Percentiles rank a stretch among this genome's conserved stretches.
These are phyloP conservation scores for Dimargaris xerosporica DNA, from an alignment of 192 early-diverging fungal species.

Conservation along the genomic window DNA sequence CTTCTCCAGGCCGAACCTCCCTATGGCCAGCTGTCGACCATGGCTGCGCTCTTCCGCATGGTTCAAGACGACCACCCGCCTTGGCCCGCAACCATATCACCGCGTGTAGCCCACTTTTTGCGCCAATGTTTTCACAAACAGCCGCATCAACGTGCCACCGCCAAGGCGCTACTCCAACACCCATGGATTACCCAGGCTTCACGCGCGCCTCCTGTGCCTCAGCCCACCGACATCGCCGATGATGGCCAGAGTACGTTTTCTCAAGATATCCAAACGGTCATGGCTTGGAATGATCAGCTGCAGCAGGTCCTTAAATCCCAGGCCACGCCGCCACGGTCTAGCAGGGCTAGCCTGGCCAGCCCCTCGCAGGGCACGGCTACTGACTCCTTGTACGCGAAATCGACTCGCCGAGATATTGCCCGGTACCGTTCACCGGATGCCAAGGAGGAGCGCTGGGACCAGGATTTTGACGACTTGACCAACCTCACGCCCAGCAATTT, in stretches of 20 bases:
- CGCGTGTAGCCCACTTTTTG: conserved; percentile 56
- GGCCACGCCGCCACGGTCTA: background rate
- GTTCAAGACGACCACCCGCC: conserved; percentile 61
- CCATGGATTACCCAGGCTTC: conserved; percentile 30
- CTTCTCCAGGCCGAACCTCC: conserved; percentile 54
- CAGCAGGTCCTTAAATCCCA: background rate
- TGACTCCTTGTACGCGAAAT: background rate
- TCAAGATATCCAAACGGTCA: conserved; percentile 25
- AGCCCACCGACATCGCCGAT: conserved; percentile 21
- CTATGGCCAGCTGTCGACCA: conserved; percentile 48
- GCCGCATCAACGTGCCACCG: conserved; percentile 43
- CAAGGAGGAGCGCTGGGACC: conserved; percentile 10
- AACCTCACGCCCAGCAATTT: conserved; percentile 11
- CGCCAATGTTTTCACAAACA: conserved; percentile 65
- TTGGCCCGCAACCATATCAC: conserved; percentile 44
- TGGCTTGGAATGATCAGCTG: conserved; percentile 30
- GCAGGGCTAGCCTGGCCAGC: background rate
- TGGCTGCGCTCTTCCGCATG: conserved; percentile 53
- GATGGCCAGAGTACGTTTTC: conserved; percentile 23
- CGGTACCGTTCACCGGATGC: conserved; percentile 2
- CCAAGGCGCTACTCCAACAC: conserved; percentile 52
- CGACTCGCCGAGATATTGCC: background rate
- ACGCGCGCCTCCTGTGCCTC: conserved; percentile 11
- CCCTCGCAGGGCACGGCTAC: background rate
- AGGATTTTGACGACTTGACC: conserved; percentile 12